Conservation (phyloP, 2,329 filamentous ascomycete genomes). For the Drechslerella dactyloides region DNA sequence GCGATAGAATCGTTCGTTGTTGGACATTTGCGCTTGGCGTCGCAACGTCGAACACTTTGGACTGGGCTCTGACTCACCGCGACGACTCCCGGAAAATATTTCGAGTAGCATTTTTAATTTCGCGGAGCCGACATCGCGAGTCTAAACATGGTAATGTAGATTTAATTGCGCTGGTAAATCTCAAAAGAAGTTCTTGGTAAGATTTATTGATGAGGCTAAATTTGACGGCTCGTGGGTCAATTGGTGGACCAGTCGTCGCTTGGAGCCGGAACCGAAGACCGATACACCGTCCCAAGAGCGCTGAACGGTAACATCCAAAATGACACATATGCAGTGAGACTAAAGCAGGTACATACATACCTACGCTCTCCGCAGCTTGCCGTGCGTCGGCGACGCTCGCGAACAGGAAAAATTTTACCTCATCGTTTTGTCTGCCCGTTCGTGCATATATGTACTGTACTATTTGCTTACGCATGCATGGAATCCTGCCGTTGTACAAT, state of each 20-base stretch:
- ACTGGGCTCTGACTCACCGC: no score
- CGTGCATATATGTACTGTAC: no score
- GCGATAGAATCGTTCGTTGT: no score
- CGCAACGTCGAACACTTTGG: no score
- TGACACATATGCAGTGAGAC: conserved; percentile 34
- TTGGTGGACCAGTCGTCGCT: conserved; percentile 39
- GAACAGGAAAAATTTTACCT: neutral
- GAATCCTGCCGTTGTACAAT: neutral
- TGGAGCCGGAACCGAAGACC: conserved; percentile 37
- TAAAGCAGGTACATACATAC: neutral
- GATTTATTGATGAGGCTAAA: conserved; percentile 40
- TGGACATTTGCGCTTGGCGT: no score
- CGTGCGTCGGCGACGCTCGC: neutral
- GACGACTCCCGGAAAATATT: neutral
- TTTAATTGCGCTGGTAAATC: no score
- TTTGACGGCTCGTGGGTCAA: conserved; percentile 21
- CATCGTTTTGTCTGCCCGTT: neutral
- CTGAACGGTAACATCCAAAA: no score
- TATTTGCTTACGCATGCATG: neutral
- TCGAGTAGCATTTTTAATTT: neutral
- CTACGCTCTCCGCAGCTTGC: no score
- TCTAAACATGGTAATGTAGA: neutral
- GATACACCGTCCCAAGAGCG: conserved; percentile 32
- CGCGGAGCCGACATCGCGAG: no score
- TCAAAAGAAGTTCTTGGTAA: neutral